phyloP scores from a whole-genome alignment of 2,329 filamentous ascomycete species.

The Neurospora sp. region DNA sequence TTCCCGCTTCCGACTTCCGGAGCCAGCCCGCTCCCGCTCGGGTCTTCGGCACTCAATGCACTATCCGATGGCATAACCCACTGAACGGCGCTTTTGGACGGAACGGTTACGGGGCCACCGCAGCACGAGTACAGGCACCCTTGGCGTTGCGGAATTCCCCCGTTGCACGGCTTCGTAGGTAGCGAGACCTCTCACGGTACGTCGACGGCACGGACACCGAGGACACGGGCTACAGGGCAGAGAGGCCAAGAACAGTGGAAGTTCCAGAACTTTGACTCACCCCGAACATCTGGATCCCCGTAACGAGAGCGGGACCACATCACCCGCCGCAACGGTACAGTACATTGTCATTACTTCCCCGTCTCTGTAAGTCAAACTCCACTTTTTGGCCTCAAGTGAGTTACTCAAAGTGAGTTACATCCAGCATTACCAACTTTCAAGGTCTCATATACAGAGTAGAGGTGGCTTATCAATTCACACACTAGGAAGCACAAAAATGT shows the following conservation, averaged over 20 bases:
- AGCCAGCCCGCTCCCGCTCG: background rate
- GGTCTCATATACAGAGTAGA: background rate
- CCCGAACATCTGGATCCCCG: background rate
- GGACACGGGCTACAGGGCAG: background rate
- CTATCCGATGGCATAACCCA: background rate
- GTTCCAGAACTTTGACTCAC: background rate
- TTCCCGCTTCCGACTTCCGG: background rate
- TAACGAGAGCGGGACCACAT: background rate
- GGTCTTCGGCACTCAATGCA: background rate
- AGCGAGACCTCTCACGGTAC: background rate
- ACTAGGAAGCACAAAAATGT: conserved; percentile 47
- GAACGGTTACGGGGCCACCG: background rate
- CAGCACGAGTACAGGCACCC: background rate
- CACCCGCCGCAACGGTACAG: background rate
- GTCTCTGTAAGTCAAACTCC: background rate
- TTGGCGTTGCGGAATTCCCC: background rate
- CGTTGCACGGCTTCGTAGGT: background rate
- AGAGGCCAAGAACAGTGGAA: background rate
- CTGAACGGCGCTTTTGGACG: background rate
- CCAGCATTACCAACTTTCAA: background rate
- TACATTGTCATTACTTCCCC: background rate
- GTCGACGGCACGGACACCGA: background rate
- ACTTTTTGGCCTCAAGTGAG: background rate
- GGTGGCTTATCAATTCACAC: background rate
- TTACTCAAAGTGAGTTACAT: background rate